A percentile compares a stretch with the other conserved stretches of the same genome.
phyloP scores from a whole-genome alignment of 148 eudicot genomes.

The Rhododendron molle region DNA sequence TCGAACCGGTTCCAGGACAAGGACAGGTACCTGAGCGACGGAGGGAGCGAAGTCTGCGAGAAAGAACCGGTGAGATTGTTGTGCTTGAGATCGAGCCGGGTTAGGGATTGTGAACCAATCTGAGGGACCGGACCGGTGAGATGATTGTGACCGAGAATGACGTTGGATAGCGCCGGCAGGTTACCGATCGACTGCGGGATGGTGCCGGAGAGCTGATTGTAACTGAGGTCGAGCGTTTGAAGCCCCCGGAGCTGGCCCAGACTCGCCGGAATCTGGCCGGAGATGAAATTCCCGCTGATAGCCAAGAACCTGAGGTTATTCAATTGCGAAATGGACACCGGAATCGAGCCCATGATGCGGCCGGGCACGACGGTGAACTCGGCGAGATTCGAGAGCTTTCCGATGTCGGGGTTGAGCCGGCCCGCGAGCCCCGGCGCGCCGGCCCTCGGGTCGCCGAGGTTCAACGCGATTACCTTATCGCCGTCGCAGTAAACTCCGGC shows the following conservation, averaged over 20 bases:
- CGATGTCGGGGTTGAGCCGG: slow-evolving; percentile 64
- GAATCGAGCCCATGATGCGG: slow-evolving; percentile 54
- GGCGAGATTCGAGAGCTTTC: slow-evolving; percentile 53
- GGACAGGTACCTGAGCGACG: slow-evolving; percentile 60
- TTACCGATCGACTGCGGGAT: slow-evolving; percentile 51
- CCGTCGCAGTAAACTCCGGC: slow-evolving; percentile 68
- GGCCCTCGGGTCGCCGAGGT: slow-evolving; percentile 76
- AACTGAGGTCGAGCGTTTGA: slow-evolving; percentile 68
- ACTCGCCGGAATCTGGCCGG: slow-evolving; percentile 57
- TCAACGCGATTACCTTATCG: slow-evolving; percentile 56
- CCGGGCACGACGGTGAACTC: slow-evolving; percentile 81
- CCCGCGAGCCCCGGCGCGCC: slow-evolving; percentile 78
- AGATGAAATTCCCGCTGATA: slow-evolving; percentile 56
- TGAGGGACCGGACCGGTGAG: slow-evolving; percentile 55
- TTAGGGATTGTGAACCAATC: slow-evolving; percentile 36
- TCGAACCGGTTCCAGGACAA: slow-evolving; percentile 56
- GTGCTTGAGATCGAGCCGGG: slow-evolving; percentile 76
- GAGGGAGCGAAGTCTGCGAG: slow-evolving; percentile 37
- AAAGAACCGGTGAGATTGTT: slow-evolving; percentile 64
- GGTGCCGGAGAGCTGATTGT: slow-evolving; percentile 67
- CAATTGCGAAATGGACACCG: slow-evolving; percentile 42
- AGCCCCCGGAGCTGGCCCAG: slow-evolving; percentile 40
- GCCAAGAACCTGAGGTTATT: slow-evolving; percentile 54
- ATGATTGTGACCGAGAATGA: slow-evolving; percentile 57
- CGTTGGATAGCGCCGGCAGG: slow-evolving; percentile 46